A percentile compares a stretch with the other conserved stretches of the same genome.
Conservation (phyloP, 306 rosid species). For the Biancaea sappan region DNA sequence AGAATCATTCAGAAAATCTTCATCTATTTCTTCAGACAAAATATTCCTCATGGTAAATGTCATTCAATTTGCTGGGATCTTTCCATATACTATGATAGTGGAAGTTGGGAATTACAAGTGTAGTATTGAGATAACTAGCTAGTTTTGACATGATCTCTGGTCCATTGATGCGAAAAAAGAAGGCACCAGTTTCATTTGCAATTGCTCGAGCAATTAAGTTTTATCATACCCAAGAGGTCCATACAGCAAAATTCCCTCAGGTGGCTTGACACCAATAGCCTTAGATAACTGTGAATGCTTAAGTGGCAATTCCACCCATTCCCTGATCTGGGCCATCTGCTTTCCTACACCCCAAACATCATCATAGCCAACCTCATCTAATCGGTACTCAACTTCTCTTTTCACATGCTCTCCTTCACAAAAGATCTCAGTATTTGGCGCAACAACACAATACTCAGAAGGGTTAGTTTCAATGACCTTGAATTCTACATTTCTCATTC, state of each 20-base stretch:
- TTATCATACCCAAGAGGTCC: constrained; percentile 72
- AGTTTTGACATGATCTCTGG: no score
- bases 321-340: constrained; percentile 76
- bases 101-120: no score
- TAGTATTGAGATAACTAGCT: no score
- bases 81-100: no score
- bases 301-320: constrained; percentile 61
- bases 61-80: no score
- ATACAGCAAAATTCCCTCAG: constrained; percentile 62
- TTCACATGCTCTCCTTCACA: constrained; percentile 69
- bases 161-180: constrained; percentile 75
- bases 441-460: constrained; percentile 68
- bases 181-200: constrained; percentile 78
- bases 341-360: no score
- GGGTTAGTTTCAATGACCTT: constrained; percentile 75
- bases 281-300: constrained; percentile 74
- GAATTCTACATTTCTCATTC: constrained; percentile 75
- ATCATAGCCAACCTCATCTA: constrained; percentile 76
- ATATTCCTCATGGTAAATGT: no score
- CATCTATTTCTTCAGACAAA: no score
- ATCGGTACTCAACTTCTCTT: constrained; percentile 66
- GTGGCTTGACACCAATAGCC: constrained; percentile 71
- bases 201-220: constrained; percentile 68
- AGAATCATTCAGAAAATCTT: no score
- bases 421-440: constrained; percentile 71